phyloP scores from a whole-genome alignment of 2,329 filamentous ascomycete genomes.

The Ophiostoma piceae region DNA sequence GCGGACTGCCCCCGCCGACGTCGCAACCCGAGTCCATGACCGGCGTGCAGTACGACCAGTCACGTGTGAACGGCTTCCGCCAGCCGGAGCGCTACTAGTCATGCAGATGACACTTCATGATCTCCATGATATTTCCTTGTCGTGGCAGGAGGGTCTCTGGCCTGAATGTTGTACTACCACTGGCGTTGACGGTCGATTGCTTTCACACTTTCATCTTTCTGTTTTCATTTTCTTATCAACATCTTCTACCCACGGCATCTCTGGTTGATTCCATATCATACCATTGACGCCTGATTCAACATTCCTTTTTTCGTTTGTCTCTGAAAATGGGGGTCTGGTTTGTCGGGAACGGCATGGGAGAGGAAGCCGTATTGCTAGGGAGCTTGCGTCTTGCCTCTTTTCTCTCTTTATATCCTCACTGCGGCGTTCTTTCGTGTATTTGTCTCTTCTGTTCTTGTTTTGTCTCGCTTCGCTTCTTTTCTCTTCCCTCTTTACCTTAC shows the following conservation, averaged over 20 bases:
- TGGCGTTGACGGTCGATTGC: neutral
- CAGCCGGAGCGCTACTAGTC: conserved; percentile 24
- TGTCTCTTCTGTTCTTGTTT: neutral
- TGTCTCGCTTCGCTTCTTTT: neutral
- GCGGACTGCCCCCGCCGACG: conserved; percentile 33
- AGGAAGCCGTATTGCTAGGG: neutral
- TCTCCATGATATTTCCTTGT: conserved; percentile 6
- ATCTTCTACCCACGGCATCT: neutral
- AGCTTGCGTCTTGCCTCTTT: neutral
- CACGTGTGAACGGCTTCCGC: conserved; percentile 46
- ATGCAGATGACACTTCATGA: neutral
- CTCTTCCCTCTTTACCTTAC: neutral
- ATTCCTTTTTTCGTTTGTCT: conserved; percentile 5
- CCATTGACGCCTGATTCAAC: neutral
- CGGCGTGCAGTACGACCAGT: conserved; percentile 57
- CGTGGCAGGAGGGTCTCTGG: neutral
- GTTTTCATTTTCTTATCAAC: neutral
- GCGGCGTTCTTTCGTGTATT: neutral
- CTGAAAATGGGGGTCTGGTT: conserved; percentile 17
- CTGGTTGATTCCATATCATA: neutral
- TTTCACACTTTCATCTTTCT: neutral
- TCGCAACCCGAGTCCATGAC: conserved; percentile 54
- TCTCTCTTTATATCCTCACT: conserved; percentile 4
- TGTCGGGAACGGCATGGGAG: conserved; percentile 3
- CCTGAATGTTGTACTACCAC: conserved; percentile 5